Percentiles rank a stretch among this genome's conserved stretches.
phyloP scores from a whole-genome alignment of 768 basidiomycete species.

The Tylopilus subfusipes region DNA sequence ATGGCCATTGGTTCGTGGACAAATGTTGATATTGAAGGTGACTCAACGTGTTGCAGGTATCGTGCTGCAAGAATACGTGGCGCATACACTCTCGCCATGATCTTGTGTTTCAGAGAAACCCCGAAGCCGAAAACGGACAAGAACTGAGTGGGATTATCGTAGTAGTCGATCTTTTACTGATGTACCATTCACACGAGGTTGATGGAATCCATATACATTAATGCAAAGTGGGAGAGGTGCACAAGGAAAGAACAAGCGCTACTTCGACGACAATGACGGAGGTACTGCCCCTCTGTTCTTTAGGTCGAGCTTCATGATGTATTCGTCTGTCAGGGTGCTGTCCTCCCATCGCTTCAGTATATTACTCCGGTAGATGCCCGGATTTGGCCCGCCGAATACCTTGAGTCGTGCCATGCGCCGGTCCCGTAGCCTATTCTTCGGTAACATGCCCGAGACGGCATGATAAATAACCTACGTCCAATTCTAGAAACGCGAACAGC shows the following conservation, averaged over 20 bases:
- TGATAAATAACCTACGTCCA: constrained; percentile 78
- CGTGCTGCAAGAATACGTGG: constrained; percentile 64
- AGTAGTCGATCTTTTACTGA: not conserved
- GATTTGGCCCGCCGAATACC: constrained; percentile 78
- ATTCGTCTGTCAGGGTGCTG: constrained; percentile 54
- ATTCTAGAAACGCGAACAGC: not conserved
- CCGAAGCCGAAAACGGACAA: constrained; percentile 6
- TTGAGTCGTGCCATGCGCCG: constrained; percentile 82
- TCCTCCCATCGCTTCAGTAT: constrained; percentile 83
- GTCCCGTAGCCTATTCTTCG: constrained; percentile 94
- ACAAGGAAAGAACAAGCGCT: constrained; percentile 1
- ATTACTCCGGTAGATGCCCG: constrained; percentile 74
- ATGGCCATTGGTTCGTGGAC: constrained; percentile 59
- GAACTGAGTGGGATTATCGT: not conserved
- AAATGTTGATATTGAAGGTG: not conserved
- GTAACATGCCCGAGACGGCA: constrained; percentile 97
- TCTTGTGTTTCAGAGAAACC: not conserved
- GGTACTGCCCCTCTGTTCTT: constrained; percentile 16
- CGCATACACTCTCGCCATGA: constrained; percentile 23
- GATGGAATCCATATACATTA: constrained; percentile 7
- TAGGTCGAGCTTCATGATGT: constrained; percentile 25
- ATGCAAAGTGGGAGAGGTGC: not conserved
- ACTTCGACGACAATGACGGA: constrained; percentile 5
- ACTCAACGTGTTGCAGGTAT: constrained; percentile 45
- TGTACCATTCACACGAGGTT: not conserved